These are phyloP conservation scores for Astrocystis sublimbata DNA, from an alignment of 495 filamentous ascomycete species.

Conservation along the genomic window DNA sequence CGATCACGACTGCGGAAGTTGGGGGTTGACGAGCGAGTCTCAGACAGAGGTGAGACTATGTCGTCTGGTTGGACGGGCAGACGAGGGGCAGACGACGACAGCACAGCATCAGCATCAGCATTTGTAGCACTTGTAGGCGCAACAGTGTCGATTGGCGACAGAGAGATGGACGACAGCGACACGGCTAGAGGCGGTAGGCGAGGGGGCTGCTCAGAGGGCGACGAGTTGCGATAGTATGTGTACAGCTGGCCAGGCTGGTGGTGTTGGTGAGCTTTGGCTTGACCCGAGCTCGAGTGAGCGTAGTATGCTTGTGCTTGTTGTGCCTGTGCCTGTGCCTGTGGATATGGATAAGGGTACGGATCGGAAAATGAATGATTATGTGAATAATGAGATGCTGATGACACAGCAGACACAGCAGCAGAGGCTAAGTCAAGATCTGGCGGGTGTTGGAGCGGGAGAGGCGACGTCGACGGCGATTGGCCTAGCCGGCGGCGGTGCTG, in stretches of 20 bases:
- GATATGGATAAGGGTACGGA: not conserved
- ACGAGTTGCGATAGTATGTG: conserved; percentile 24
- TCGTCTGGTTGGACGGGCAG: conserved; percentile 21
- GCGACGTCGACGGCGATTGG: not conserved
- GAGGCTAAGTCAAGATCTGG: too few relatives aligned
- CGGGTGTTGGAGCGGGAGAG: conserved; percentile 1
- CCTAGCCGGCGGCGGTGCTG: too few relatives aligned
- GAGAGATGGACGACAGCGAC: conserved; percentile 13
- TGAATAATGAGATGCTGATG: not conserved
- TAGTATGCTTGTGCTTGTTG: not conserved
- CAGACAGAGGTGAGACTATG: conserved; percentile 32
- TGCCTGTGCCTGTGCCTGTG: not conserved
- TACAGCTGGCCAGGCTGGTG: too few relatives aligned
- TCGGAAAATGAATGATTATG: not conserved
- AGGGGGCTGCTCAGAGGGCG: conserved; percentile 24
- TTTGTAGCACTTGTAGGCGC: too few relatives aligned
- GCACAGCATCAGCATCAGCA: conserved; percentile 20
- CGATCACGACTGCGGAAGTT: conserved; percentile 24
- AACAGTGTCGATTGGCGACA: conserved; percentile 1
- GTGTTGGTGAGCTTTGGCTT: not conserved
- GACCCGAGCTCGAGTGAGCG: too few relatives aligned
- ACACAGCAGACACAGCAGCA: not conserved
- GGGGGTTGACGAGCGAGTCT: conserved; percentile 24
- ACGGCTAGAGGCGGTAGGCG: conserved; percentile 22
- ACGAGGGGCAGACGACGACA: conserved; percentile 24